Evolutionary conservation across 2,329 filamentous ascomycete species (phyloP).

Genomic region (Rutstroemia sp.): DNA sequence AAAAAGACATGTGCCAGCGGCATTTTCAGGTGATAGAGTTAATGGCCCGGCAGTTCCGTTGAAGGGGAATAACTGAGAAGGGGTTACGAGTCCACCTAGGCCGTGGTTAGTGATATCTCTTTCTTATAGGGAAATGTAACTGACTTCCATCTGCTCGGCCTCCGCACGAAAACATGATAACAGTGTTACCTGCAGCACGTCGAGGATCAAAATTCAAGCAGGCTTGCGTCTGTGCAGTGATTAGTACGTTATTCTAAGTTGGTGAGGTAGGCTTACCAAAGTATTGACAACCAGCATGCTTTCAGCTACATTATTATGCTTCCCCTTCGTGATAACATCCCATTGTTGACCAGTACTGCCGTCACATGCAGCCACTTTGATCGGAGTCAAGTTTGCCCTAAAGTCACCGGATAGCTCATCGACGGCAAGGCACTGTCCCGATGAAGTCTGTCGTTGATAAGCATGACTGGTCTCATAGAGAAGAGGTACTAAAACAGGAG

Average conservation of each 20-base stretch:
- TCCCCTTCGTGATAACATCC: conserved; percentile 40
- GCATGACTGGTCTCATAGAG: neutral
- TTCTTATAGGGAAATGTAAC: neutral
- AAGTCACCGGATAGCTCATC: conserved; percentile 40
- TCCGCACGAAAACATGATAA: conserved; percentile 40
- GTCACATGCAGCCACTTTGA: conserved; percentile 34
- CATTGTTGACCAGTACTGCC: conserved; percentile 34
- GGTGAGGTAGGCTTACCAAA: conserved; percentile 28
- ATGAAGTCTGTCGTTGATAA: conserved; percentile 18
- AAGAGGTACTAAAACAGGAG: neutral
- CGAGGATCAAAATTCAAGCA: conserved; percentile 52
- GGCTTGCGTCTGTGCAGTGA: conserved; percentile 38
- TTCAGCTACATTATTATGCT: conserved; percentile 40
- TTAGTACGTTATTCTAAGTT: neutral
- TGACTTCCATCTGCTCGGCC: conserved; percentile 8
- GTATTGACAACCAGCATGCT: conserved; percentile 47
- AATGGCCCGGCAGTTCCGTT: conserved; percentile 30
- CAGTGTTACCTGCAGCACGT: conserved; percentile 42
- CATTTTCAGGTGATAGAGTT: conserved; percentile 37
- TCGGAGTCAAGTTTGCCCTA: conserved; percentile 37
- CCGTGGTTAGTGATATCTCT: neutral
- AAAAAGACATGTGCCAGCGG: conserved; percentile 36
- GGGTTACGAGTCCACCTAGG: conserved; percentile 4
- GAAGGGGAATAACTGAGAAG: conserved; percentile 8
- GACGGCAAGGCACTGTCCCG: conserved; percentile 36